phyloP scores from a whole-genome alignment of 805 yeast species.

The Tetrapisispora taiwanensis region DNA sequence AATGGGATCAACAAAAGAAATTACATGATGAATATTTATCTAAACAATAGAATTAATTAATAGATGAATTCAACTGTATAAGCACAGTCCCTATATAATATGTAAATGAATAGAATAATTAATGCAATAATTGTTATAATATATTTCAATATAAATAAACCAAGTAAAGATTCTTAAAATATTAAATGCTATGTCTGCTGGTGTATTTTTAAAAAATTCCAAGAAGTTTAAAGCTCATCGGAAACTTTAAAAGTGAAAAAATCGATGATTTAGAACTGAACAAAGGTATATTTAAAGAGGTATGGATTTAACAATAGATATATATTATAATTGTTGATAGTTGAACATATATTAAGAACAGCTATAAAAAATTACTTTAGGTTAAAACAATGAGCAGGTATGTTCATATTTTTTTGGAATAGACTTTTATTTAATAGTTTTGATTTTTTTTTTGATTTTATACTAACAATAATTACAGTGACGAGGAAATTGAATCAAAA shows the following conservation, averaged over 20 bases:
- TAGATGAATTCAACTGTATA: too few relatives aligned
- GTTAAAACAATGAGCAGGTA: not conserved
- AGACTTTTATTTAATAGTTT: not conserved
- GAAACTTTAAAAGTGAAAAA: not conserved
- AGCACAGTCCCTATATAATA: too few relatives aligned
- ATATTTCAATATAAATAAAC: too few relatives aligned
- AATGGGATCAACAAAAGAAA: constrained; percentile 71
- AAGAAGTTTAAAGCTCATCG: not conserved
- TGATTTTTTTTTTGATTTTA: not conserved
- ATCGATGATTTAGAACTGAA: too few relatives aligned
- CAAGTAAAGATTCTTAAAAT: too few relatives aligned
- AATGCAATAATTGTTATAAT: too few relatives aligned
- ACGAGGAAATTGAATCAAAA: constrained; percentile 5
- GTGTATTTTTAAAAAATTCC: too few relatives aligned
- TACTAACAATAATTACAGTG: not conserved
- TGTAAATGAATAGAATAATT: too few relatives aligned
- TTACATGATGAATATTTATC: constrained; percentile 55
- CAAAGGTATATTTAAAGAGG: too few relatives aligned
- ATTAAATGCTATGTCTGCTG: too few relatives aligned
- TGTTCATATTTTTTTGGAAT: not conserved
- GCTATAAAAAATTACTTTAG: too few relatives aligned
- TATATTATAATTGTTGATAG: not conserved
- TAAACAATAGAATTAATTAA: not conserved
- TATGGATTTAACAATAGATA: not conserved
- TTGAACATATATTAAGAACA: too few relatives aligned